Base-by-base conservation (phyloP, 306 rosid species). In the Quercus wislizeni region DNA sequence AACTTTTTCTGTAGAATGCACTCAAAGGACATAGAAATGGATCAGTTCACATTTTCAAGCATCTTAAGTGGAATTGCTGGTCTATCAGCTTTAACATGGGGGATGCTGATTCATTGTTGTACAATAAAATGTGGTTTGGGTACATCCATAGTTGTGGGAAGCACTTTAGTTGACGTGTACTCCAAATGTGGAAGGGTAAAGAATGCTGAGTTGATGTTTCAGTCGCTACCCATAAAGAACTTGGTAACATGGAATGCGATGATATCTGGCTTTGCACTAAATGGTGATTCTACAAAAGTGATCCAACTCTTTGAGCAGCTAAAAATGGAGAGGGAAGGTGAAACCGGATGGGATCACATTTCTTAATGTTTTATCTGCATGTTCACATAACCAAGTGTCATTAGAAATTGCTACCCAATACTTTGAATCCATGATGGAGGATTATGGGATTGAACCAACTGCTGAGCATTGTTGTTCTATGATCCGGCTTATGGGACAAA, bases 81-180 rank as follows among this genome's bases (percentile, higher is more conserved):
- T 73, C 72, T 92, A 19, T 79, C 97, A 8, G 88, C 91, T 21
- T 59, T 89, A 31, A 89, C 80, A 14, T 90, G 92, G 97, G 97
- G 93, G 30, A 57, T 74, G 89, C 12, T 81, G 74, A 82, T 91
- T 46, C 94, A 92, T 74, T 89, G 93, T 84, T 87, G 90, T 69
- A 61, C 87, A 11, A 6, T 86, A 5, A 92, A 90, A 74, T 73
- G 57, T 14, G 90, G 92, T 79, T 33, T 86, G 49, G 91, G 87
- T 79, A 17, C 80, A 73, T 92, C 85, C 6, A 69, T 83, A 12
- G 91, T 91, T 5, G 90, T 92, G 69, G 97, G 92, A 33, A 89
- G 89, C 69, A 79, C 97, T 55, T 76, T 92, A 6, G 82, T 92
- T 17, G 91, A 89, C 64, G 89, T 91, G 97, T 91, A 92, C 87